Base-by-base conservation (phyloP, 305 asterid genomes). In the Withania somnifera region DNA sequence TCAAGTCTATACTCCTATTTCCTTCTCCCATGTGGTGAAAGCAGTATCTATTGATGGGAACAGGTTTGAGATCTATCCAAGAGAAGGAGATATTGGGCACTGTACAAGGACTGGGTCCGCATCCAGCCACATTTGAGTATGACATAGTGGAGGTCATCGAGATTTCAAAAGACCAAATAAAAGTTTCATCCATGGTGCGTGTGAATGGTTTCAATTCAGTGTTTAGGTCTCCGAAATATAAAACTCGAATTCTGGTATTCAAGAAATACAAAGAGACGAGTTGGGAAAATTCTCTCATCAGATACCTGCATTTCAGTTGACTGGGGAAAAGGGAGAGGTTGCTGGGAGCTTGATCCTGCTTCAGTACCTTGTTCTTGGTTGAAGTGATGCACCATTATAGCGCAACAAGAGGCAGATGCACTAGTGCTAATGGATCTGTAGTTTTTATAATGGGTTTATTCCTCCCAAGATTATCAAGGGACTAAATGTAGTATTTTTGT, bases 81-180 rank as follows among this genome's bases (percentile, higher is more conserved):
- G 82, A 82, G 81, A 64, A 71, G 86, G 86, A 30, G 82, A 86
- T 40, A 81, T 86, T 86, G 88, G 88, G 88, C 86, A 24, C 22
- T 86, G 36, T 81, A 83, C 78, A 81, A 53, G 50, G 47, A 81
- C 54, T 67, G 84, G 84, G 42, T 20, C 80, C 76, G 63, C 83
- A 81, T 30, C 30, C 64, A 53, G 79, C 24, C 40, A 86, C 54
- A 36, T 77, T 34, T 77, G 88, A 28, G 40, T 86, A 75, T 57
- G 38, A 73, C 15, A 26, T 83, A 75, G 88, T 86, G 58, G 86
- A 83, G 75, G 79, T 86, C 45, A 14, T 66, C 11, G 79, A 15
- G 14, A 38, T 8, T 22, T 42, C 40, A 15, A 34, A 76, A 15
- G 78, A 71, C 26, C 22, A 45, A 53, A 83, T 64, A 45, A 81